These are phyloP conservation scores for Phytophthora macrochlamydospora DNA, from an alignment of 352 stramenopile species.

Conservation along the genomic window DNA sequence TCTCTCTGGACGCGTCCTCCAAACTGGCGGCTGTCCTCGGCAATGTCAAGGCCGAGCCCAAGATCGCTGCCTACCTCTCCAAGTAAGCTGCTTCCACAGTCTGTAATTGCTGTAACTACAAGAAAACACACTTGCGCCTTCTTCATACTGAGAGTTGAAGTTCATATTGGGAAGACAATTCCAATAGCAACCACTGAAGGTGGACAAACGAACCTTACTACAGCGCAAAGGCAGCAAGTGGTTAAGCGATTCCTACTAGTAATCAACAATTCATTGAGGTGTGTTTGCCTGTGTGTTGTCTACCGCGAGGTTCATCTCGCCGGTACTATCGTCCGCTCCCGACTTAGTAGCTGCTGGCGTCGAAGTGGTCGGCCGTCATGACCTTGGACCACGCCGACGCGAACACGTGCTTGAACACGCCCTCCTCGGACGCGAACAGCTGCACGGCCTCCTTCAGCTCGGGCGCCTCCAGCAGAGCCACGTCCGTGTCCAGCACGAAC, in stretches of 20 bases:
- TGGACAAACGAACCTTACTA: background rate
- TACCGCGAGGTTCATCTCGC: background rate
- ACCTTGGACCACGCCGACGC: constrained; percentile 19
- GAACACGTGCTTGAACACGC: constrained; percentile 23
- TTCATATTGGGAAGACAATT: too few relatives aligned
- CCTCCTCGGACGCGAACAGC: constrained; percentile 18
- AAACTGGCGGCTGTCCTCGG: constrained; percentile 50
- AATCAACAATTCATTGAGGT: constrained; percentile 2
- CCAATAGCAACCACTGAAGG: background rate
- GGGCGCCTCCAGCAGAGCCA: constrained; percentile 20
- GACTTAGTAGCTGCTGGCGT: constrained; percentile 14
- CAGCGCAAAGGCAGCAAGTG: background rate
- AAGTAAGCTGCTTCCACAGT: constrained; percentile 6
- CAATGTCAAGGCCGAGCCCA: constrained; percentile 41
- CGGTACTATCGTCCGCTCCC: background rate
- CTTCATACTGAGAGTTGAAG: background rate
- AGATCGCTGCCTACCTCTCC: constrained; percentile 51
- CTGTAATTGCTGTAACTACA: background rate
- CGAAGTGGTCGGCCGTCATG: constrained; percentile 23
- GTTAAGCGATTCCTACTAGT: background rate
- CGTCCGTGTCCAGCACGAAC: constrained; percentile 23
- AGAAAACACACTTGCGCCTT: background rate
- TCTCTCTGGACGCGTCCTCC: constrained; percentile 39
- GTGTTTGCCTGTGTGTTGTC: background rate
- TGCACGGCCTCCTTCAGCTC: constrained; percentile 23